Evolutionary conservation across 2,329 filamentous ascomycete genomes (phyloP).

Genomic region (Penicillium rolfsii): DNA sequence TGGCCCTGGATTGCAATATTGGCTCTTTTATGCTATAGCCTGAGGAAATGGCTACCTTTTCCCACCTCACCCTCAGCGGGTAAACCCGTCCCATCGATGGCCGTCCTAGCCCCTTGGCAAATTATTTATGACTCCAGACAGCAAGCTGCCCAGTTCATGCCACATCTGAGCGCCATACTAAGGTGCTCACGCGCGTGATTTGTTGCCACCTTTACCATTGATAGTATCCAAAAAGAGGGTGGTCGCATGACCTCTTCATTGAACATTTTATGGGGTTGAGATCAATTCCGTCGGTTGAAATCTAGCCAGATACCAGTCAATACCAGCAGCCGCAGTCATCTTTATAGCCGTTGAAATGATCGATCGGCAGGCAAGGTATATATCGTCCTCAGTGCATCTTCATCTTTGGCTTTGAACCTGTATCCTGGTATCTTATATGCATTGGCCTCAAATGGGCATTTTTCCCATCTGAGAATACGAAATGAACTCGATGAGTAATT

Average conservation of each 20-base stretch:
- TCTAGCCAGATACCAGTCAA: too few relatives aligned
- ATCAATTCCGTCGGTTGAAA: too few relatives aligned
- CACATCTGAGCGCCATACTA: background rate
- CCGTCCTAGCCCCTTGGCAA: conserved; percentile 7
- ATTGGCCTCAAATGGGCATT: too few relatives aligned
- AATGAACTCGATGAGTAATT: background rate
- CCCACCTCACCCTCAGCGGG: background rate
- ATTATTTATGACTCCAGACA: conserved; percentile 10
- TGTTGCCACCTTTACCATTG: background rate
- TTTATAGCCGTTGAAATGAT: too few relatives aligned
- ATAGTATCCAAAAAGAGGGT: background rate
- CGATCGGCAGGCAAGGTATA: too few relatives aligned
- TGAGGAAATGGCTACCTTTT: background rate
- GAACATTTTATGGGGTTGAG: background rate
- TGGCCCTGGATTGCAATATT: background rate
- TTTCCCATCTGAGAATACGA: too few relatives aligned
- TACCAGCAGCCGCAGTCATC: too few relatives aligned
- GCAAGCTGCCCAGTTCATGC: background rate
- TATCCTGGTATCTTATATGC: too few relatives aligned
- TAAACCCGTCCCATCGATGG: conserved; percentile 1
- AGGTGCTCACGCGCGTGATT: background rate
- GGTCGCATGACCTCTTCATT: background rate
- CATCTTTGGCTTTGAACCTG: too few relatives aligned
- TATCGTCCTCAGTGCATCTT: too few relatives aligned
- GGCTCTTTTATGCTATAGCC: background rate